Evolutionary conservation across 148 eudicot genomes (phyloP), one percentile per base, ranked within the genome.

Genomic region (Rhododendron ovatum): DNA sequence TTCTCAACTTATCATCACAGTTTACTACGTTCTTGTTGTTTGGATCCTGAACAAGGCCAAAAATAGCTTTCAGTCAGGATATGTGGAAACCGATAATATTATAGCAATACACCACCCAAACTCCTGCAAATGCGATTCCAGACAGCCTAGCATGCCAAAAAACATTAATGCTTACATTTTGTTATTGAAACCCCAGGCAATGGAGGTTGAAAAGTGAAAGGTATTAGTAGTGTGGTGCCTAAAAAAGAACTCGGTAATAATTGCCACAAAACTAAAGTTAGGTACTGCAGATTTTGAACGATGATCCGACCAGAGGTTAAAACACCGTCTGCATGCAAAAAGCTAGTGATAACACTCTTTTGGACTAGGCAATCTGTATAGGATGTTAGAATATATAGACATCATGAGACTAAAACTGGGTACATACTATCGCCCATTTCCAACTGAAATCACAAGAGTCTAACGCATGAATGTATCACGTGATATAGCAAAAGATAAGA

Each of bases 1-100:
- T 89, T 94, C 90, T 96, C 93, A 96, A 87, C 88, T 95, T 94
- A 47, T 92, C 94, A 93, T 96, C 99, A 91, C 98, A 96, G 83
- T 92, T 92, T 50, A 95, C 95, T 53, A 92, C 71, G 83, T 91
- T 95, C 90, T 92, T 95, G 89, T 96, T 90, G 77, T 84, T 84
- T 65, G 96, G 95, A 87, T 96, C 98, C 99, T 95, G 87, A 89
- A 89, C 73, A 88, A 57, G 63, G 78, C 80, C 69, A 89, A 57
- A 51, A 80, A 28, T 7, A 80, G 53, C 47, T 37, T 30, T 17
- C 43, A 53, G 76, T 88, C 80, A 89, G 81, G 57, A 20, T 55
- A 20, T 7, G 9, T 8, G 47, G 28, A 39, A 39, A 41, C 71
- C n/a, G 24, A 76, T 69, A 69, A 69, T 12, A 28, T 5, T 39